These are phyloP conservation scores for Geum urbanum DNA, from an alignment of 306 rosid species.

Conservation along the genomic window DNA sequence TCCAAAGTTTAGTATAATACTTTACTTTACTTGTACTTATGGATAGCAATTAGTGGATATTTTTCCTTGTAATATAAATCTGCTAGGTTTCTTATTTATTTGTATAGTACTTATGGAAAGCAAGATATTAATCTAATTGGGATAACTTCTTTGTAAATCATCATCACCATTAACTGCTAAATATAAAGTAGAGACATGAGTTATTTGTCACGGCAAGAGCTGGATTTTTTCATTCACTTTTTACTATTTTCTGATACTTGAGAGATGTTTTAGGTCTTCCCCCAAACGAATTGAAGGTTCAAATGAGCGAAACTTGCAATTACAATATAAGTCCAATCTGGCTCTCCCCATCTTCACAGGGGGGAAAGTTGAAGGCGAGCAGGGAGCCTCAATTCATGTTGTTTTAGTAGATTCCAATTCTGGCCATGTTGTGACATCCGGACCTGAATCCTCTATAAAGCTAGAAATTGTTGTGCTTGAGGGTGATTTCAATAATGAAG, in stretches of 20 bases:
- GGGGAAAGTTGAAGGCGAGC: slow-evolving; percentile 99
- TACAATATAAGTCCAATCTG: slow-evolving; percentile 72
- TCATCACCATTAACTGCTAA: not conserved
- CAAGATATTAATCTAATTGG: not conserved
- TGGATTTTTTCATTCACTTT: not conserved
- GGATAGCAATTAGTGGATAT: not conserved
- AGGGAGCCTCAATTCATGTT: slow-evolving; percentile 90
- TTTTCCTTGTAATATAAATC: not conserved
- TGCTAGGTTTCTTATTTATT: not conserved
- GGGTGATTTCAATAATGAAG: slow-evolving; percentile 95
- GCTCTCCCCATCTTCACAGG: slow-evolving; percentile 98
- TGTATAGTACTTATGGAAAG: not conserved
- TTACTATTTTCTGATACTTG: slow-evolving; percentile 18
- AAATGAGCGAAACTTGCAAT: slow-evolving; percentile 77
- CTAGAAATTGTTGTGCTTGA: slow-evolving; percentile 95
- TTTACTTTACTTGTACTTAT: not conserved
- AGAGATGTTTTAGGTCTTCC: slow-evolving; percentile 66
- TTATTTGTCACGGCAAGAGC: not conserved
- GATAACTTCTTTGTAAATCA: not conserved
- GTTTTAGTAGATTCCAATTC: slow-evolving; percentile 69
- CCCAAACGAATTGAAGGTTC: slow-evolving; percentile 97
- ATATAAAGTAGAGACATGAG: not conserved
- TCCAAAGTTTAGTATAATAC: not conserved
- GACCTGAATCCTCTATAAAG: slow-evolving; percentile 70
- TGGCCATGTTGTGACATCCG: slow-evolving; percentile 55